Evolutionary conservation across 169 alveolate species (phyloP).

Genomic region (Plasmodium inui): DNA sequence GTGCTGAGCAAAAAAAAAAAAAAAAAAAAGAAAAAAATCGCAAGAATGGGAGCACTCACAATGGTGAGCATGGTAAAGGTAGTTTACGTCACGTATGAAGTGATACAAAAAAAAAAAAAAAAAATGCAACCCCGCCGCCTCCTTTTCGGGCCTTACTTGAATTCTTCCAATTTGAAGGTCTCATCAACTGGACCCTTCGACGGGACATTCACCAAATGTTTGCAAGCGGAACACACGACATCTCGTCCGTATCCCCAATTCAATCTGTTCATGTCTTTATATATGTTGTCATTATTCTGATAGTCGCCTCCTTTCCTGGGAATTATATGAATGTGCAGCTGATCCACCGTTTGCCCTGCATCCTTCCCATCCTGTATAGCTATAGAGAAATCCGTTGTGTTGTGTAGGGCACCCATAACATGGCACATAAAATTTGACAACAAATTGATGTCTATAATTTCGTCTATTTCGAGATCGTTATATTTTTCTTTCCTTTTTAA

Average conservation of each 20-base stretch:
- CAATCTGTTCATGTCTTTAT: slow-evolving; percentile 79
- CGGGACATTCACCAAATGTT: slow-evolving; percentile 18
- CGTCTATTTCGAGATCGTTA: slow-evolving; percentile 66
- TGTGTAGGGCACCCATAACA: slow-evolving; percentile 47
- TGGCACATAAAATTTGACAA: slow-evolving; percentile 67
- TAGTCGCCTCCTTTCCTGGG: slow-evolving; percentile 86
- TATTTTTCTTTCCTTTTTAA: slow-evolving; percentile 73
- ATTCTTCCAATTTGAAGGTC: slow-evolving; percentile 67
- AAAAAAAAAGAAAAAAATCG: slow-evolving; percentile 12
- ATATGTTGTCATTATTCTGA: slow-evolving; percentile 85
- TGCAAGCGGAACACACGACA: slow-evolving; percentile 31
- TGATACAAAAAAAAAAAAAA: background rate
- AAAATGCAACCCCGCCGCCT: background rate
- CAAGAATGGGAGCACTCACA: background rate
- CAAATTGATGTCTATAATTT: slow-evolving; percentile 62
- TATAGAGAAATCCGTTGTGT: slow-evolving; percentile 21
- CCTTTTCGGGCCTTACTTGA: slow-evolving; percentile 18
- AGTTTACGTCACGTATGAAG: background rate
- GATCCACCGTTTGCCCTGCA: slow-evolving; percentile 94
- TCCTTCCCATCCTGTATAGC: slow-evolving; percentile 90
- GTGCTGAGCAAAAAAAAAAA: slow-evolving; percentile 7
- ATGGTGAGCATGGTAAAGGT: background rate
- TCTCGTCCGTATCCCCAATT: slow-evolving; percentile 76
- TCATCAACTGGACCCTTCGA: slow-evolving; percentile 9
- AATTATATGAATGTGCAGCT: slow-evolving; percentile 91